Base-by-base conservation (phyloP, 2,329 filamentous ascomycete species). In the Chalaropsis ovoidea region DNA sequence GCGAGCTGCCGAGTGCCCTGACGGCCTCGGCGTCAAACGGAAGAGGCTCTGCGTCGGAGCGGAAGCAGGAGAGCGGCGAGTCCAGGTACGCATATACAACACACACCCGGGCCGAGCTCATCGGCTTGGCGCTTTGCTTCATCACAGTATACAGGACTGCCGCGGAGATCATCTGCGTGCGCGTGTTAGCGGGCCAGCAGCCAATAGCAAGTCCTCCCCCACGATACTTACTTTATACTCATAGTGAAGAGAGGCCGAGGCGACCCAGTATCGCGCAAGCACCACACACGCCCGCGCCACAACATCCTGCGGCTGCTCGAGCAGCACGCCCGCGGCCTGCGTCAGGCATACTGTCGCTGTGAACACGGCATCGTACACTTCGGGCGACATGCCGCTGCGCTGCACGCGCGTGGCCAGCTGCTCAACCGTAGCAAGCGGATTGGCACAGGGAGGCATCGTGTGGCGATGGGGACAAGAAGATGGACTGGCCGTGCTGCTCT, bases 21-120 rank as follows among this genome's bases (percentile, higher is more conserved):
- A 88, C 88, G 6, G 78, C 74, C 45, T 78, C 74, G 0, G 84
- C 77, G 49, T 83, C 76, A 69, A 76, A 72, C 17, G 69, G 67
- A 13, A 72, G 70, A 4, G 70, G 66, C 3, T 74, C 72, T 35
- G 73, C 24, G n/a, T 43, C 24, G 19, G 60, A 63, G 17, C 66
- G 66, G 62, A 83, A 80, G 0, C 81, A 77, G 0, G 85, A 86
- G 27, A 78, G 76, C 1, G 82, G 74, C 0, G 87, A 89, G 47
- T 86, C 77, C 4, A 97, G 85, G 74, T 93, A 95, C 47, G 85
- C 82, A 75, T 95, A 96, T 67, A 93, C 87, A 73, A 92, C 94
- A 67, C 91, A 81, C 47, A 63, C 61, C 10, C 45, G 31, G 49
- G 61, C 47, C 15, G 61, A 63, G 22, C 45, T 41, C 22, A 63